Evolutionary conservation across 352 stramenopile genomes (phyloP), one percentile per base, ranked within the genome.

Genomic region (Thalassiosira hispida): DNA sequence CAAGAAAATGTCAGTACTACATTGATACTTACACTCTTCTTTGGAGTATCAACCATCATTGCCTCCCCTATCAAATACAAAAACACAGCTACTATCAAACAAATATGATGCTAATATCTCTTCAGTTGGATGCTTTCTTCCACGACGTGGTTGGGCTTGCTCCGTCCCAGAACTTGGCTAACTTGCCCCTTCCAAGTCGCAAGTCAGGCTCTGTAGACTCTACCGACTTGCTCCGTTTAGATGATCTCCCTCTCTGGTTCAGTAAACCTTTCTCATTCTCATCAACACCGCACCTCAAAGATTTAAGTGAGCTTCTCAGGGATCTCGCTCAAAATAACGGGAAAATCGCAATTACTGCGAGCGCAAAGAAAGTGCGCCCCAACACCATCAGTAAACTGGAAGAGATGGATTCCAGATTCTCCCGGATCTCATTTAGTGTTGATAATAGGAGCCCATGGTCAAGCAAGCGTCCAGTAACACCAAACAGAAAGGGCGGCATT

Each of bases 71-170:
- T 59, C 49, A 52, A 57, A 56, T 67, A 18, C 42, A 42, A n/a
- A 29, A 42, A 20, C 18, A 79, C 7, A 68, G 62, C 27, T 60
- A 47, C 38, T 72, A 82, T 33, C 57, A 57, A 57, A 78, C 69
- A 25, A 89, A 81, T 64, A 71, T 87, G 53, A 22, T 84, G 40
- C 31, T 82, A 16, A 11, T 91, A 31, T 79, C 31, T 12, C 81
- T 90, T 18, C 69, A 82, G 20, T 44, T 91, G 12, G 83, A 90
- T 52, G 52, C 60, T 56, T 64, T 90, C 23, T 91, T 91, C 52
- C 16, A 76, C 63, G 61, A 84, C 33, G 77, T 82, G 1, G 73
- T 85, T 71, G 79, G 72, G 23, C 63, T 89, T 1, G 27, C 59
- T 38, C 8, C 23, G 46, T 60, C 67, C 9, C 69, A 78, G 57